A percentile compares a stretch with the other conserved stretches of the same genome.
Evolutionary conservation across 2,329 filamentous ascomycete genomes (phyloP).

Genomic region (Fusarium cyanostomum): DNA sequence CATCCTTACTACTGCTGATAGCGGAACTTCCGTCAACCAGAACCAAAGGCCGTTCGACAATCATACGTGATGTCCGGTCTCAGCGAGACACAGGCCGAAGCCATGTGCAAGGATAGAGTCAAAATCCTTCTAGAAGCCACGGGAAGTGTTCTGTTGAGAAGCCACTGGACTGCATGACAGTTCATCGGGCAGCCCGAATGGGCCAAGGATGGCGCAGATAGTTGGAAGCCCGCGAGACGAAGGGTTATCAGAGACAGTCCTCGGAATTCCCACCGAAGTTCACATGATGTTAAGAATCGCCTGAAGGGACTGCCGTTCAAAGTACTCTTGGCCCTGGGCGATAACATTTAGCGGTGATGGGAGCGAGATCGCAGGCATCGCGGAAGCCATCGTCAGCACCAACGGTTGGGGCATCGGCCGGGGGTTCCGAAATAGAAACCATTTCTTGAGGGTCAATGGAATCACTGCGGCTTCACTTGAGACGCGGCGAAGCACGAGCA

Average conservation of each 20-base stretch:
- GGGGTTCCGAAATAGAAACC: constrained; percentile 5
- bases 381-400: not conserved
- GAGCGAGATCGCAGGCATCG: not conserved
- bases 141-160: constrained; percentile 8
- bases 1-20: not conserved
- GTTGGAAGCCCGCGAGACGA: not conserved
- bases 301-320: not conserved
- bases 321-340: not conserved
- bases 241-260: not conserved
- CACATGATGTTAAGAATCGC: not conserved
- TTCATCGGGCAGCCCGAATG: constrained; percentile 27
- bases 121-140: not conserved
- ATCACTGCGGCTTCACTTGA: not conserved
- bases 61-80: constrained; percentile 11
- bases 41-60: not conserved
- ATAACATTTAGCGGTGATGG: not conserved
- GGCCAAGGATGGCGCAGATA: constrained; percentile 2
- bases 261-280: not conserved
- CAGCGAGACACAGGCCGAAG: constrained; percentile 5
- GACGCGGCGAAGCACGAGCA: not conserved
- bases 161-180: constrained; percentile 2
- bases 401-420: not conserved
- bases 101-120: not conserved
- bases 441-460: not conserved
- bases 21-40: constrained; percentile 16